phyloP scores from a whole-genome alignment of 129 eudicot genomes.

The Pulicaria dysenterica region DNA sequence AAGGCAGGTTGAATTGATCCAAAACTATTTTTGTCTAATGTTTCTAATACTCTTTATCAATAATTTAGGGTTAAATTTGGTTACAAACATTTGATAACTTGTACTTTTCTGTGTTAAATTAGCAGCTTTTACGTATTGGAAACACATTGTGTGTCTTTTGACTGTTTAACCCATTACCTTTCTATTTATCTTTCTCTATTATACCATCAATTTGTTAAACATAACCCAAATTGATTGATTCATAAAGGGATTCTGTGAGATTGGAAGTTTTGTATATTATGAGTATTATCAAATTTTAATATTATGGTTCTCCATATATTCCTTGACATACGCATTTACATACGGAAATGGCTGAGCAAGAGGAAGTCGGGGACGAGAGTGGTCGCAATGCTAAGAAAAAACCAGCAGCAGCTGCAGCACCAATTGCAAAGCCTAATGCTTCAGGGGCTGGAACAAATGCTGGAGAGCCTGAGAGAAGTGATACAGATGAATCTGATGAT shows the following conservation, averaged over 20 bases:
- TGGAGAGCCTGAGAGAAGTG: conserved; percentile 73
- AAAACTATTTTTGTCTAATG: too few species aligned
- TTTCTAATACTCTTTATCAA: too few species aligned
- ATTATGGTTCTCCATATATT: conserved; percentile 1
- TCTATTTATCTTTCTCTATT: neutral
- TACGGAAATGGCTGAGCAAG: conserved; percentile 57
- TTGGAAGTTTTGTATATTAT: neutral
- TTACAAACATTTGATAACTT: neutral
- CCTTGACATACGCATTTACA: conserved; percentile 63
- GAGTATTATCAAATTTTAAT: neutral
- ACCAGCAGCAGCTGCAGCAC: conserved; percentile 45
- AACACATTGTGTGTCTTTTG: neutral
- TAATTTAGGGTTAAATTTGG: neutral
- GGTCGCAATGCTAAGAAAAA: conserved; percentile 55
- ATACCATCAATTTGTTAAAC: neutral
- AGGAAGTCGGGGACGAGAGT: conserved; percentile 55
- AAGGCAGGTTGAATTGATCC: too few species aligned
- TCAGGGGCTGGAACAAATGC: conserved; percentile 55
- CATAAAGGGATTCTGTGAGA: neutral
- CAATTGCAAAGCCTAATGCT: conserved; percentile 50
- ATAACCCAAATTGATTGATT: neutral
- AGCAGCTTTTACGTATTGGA: neutral
- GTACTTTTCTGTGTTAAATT: neutral
- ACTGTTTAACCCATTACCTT: neutral
- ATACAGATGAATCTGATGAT: conserved; percentile 82